These are phyloP conservation scores for Moringa oleifera DNA, from an alignment of 345 rosid genomes.

Conservation along the genomic window DNA sequence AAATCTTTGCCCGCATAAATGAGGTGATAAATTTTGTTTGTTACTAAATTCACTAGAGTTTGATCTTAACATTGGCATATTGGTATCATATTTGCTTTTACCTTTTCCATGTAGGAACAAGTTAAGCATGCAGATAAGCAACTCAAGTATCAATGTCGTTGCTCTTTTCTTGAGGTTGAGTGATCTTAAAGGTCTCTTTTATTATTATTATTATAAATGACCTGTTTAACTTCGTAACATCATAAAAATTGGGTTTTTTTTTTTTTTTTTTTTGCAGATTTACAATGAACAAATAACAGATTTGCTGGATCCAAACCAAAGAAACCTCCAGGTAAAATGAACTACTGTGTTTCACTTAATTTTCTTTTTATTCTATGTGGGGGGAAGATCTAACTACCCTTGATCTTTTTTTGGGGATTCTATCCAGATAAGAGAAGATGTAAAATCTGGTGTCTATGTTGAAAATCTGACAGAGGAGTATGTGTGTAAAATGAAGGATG, in stretches of 20 bases:
- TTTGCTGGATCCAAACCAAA: constrained; percentile 84
- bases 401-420: constrained; percentile 5
- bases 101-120: constrained; percentile 64
- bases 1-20: constrained; percentile 73
- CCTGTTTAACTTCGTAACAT: not conserved
- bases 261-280: constrained; percentile 51
- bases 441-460: constrained; percentile 88
- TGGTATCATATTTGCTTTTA: constrained; percentile 6
- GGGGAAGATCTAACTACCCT: constrained; percentile 11
- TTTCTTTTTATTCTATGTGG: not conserved
- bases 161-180: constrained; percentile 91
- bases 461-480: constrained; percentile 80
- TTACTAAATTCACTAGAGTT: constrained; percentile 7
- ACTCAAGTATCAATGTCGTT: constrained; percentile 91
- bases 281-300: constrained; percentile 98
- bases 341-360: constrained; percentile 11
- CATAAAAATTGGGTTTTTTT: constrained; percentile 10
- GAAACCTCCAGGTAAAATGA: constrained; percentile 69
- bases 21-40: constrained; percentile 52
- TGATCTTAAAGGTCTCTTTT: constrained; percentile 13
- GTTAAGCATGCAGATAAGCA: constrained; percentile 71
- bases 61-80: constrained; percentile 2
- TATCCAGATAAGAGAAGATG: constrained; percentile 93
- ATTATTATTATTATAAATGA: not conserved
- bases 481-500: constrained; percentile 77